Base-by-base conservation (phyloP, 2,329 filamentous ascomycete species). In the Neophaeococcomyces mojaviensis region DNA sequence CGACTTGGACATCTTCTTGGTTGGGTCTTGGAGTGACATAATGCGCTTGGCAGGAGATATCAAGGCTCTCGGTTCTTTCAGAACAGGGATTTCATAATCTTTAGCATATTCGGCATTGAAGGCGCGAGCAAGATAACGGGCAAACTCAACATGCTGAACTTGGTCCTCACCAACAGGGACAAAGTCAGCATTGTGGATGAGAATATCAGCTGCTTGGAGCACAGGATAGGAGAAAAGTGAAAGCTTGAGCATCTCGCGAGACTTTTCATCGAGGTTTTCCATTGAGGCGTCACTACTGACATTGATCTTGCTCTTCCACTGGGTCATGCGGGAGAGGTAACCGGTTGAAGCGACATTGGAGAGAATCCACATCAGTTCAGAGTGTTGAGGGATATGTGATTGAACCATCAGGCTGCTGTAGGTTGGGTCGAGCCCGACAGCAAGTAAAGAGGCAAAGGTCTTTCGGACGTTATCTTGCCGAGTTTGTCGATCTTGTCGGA, bases 131-230 rank as follows among this genome's bases (percentile, higher is more conserved):
- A 88, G 84, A 61, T 94, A 83, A 43, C 92, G 78, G 1, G 89
- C 81, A 62, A 97, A 94, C 63, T 98, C 92, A 18, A 98, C 78
- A 66, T 98, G 92, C 59, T 98, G 92, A 46, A 73, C 74, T 66
- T 98, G 92, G 64, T 98, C 92, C 55, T 94, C 86, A n/a, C 92
- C 92, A 2, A 98, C 90, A 9, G 92, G 92, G 19, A 98, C 90
- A 67, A 38, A 20, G 15, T 49, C 60, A 44, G 65, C 84, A 79
- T 82, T 73, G 61, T 96, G 89, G 6, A 97, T 77, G 31, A 97
- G 75, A 39, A 98, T 86, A 65, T 98, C 92, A 35, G 92, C 92
- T 16, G 92, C 90, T 67, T 96, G 89, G 1, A 98, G 77, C 31
- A 98, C 88, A 1, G 92, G 92, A 62, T 98, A 98, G 6, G 89